Conservation (phyloP, 2,329 filamentous ascomycete genomes). For the Cordyceps javanica region DNA sequence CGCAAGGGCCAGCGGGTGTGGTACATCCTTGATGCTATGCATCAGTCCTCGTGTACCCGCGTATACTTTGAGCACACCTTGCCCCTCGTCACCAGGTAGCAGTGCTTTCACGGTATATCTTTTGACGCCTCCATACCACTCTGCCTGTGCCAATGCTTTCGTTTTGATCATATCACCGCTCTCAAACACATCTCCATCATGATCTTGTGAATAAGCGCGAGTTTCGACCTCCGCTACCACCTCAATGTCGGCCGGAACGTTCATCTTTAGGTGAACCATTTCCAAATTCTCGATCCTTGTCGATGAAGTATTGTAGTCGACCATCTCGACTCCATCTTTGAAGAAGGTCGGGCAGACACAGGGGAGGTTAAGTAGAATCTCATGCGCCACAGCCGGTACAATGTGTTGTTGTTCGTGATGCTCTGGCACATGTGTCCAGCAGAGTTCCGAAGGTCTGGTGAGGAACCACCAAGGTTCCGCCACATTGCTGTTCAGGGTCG, state of each 20-base stretch:
- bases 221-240: conserved; percentile 89
- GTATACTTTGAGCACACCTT: conserved; percentile 83
- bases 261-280: conserved; percentile 83
- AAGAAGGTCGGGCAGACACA: conserved; percentile 85
- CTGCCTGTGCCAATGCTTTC: conserved; percentile 80
- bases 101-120: conserved; percentile 90
- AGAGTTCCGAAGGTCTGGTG: conserved; percentile 78
- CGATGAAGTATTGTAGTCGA: conserved; percentile 85
- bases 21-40: conserved; percentile 96
- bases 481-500: conserved; percentile 58
- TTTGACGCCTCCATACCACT: conserved; percentile 84
- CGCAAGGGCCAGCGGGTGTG: conserved; percentile 82
- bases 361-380: conserved; percentile 79
- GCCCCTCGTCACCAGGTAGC: conserved; percentile 84
- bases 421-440: conserved; percentile 92
- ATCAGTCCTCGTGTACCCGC: conserved; percentile 91
- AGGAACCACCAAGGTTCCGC: conserved; percentile 94
- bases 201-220: conserved; percentile 70
- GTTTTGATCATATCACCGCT: conserved; percentile 83
- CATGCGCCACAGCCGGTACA: conserved; percentile 78
- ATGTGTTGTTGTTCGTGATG: conserved; percentile 87
- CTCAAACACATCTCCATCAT: conserved; percentile 89
- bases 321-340: conserved; percentile 70
- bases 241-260: conserved; percentile 84
- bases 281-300: conserved; percentile 85